These are phyloP conservation scores for Hirsutella minnesotensis DNA, from an alignment of 2,329 filamentous ascomycete genomes.

Conservation along the genomic window DNA sequence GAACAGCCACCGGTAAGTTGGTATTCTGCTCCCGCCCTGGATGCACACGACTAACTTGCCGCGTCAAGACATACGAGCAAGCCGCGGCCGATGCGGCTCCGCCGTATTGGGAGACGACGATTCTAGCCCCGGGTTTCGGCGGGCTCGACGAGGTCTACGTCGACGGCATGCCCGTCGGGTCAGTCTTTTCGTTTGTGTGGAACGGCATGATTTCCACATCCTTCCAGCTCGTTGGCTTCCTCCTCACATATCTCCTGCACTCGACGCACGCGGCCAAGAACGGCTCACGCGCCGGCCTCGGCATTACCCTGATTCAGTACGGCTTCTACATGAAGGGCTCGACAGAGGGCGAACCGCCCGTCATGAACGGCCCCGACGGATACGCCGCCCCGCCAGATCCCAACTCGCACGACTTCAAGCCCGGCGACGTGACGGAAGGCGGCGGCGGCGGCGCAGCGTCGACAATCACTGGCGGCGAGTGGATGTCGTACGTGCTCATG, in stretches of 20 bases:
- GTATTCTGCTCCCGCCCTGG: not conserved
- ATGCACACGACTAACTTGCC: slow-evolving; percentile 19
- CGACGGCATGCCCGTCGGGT: slow-evolving; percentile 86
- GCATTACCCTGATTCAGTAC: slow-evolving; percentile 90
- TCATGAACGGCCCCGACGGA: slow-evolving; percentile 39
- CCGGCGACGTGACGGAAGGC: slow-evolving; percentile 47
- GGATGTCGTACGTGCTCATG: slow-evolving; percentile 89
- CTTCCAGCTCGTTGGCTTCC: slow-evolving; percentile 92
- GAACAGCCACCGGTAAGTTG: slow-evolving; percentile 81
- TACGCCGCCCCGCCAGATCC: slow-evolving; percentile 70
- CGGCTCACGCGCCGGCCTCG: slow-evolving; percentile 84
- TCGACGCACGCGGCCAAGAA: slow-evolving; percentile 98
- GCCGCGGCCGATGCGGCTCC: slow-evolving; percentile 91
- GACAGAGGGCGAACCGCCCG: slow-evolving; percentile 28
- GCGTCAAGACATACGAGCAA: slow-evolving; percentile 81
- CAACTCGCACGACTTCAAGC: slow-evolving; percentile 81
- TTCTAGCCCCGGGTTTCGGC: slow-evolving; percentile 80
- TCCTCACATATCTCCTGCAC: slow-evolving; percentile 94
- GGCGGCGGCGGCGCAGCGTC: slow-evolving; percentile 29
- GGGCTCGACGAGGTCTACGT: slow-evolving; percentile 94
- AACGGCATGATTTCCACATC: slow-evolving; percentile 96
- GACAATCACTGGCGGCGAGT: slow-evolving; percentile 65
- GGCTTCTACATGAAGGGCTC: slow-evolving; percentile 86
- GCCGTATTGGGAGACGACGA: slow-evolving; percentile 98
- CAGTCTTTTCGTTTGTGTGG: slow-evolving; percentile 79